A percentile compares a stretch with the other conserved stretches of the same genome.
These are phyloP conservation scores for Trichoderma hamatum DNA, from an alignment of 2,329 filamentous ascomycete species.

Conservation along the genomic window DNA sequence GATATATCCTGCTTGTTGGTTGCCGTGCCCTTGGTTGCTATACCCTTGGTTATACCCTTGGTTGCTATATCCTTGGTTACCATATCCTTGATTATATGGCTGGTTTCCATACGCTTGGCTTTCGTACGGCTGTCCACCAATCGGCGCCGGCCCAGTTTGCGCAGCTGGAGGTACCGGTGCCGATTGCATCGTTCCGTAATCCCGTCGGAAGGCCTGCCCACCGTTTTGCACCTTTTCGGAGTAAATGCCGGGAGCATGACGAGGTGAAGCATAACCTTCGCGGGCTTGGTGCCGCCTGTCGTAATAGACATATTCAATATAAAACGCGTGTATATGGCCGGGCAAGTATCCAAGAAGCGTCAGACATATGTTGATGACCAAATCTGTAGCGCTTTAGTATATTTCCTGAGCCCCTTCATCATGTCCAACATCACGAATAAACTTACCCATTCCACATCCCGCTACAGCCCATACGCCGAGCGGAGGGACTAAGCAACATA, in stretches of 20 bases:
- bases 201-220: constrained; percentile 56
- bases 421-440: not conserved
- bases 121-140: constrained; percentile 5
- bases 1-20: not conserved
- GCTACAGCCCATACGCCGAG: constrained; percentile 65
- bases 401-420: not conserved
- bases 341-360: constrained; percentile 74
- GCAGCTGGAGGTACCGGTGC: constrained; percentile 34
- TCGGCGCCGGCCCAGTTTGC: not conserved
- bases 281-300: constrained; percentile 67
- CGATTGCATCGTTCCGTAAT: constrained; percentile 51
- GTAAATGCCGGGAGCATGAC: constrained; percentile 69
- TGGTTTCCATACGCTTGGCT: not conserved
- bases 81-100: not conserved
- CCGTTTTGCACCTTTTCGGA: constrained; percentile 73
- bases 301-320: constrained; percentile 82
- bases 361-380: constrained; percentile 68
- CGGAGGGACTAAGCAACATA: constrained; percentile 60
- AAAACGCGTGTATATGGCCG: constrained; percentile 80
- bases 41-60: not conserved
- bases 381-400: constrained; percentile 46
- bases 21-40: not conserved
- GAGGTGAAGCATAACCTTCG: constrained; percentile 57
- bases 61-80: not conserved
- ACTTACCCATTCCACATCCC: constrained; percentile 61